phyloP scores from a whole-genome alignment of 768 basidiomycete genomes.

The Paxillus involutus region DNA sequence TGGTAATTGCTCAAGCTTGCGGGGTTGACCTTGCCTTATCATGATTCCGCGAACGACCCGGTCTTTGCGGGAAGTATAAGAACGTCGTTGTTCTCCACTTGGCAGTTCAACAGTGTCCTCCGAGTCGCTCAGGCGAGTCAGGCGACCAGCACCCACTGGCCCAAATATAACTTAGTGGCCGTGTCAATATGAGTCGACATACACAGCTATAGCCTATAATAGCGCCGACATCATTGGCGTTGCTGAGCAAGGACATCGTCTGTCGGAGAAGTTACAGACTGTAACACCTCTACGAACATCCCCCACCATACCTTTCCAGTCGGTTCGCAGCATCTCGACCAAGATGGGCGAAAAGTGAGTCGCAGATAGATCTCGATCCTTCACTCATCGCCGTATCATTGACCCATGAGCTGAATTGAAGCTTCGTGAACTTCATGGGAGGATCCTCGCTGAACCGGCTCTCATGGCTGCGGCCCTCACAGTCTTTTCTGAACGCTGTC shows the following conservation, averaged over 20 bases:
- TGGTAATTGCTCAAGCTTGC: background rate
- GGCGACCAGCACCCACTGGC: background rate
- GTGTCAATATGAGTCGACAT: background rate
- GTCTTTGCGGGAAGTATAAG: background rate
- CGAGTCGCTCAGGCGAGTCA: background rate
- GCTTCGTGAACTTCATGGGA: slow-evolving; percentile 50
- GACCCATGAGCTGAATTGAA: slow-evolving; percentile 13
- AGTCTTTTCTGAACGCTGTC: slow-evolving; percentile 73
- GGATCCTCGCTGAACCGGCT: slow-evolving; percentile 79
- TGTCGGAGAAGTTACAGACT: background rate
- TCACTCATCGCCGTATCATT: background rate
- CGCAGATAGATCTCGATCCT: background rate
- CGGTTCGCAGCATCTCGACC: slow-evolving; percentile 11
- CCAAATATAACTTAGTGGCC: slow-evolving; percentile 13
- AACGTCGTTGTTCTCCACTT: background rate
- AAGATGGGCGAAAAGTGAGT: slow-evolving; percentile 34
- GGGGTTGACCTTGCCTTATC: background rate
- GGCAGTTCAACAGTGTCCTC: no score
- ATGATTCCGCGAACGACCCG: background rate
- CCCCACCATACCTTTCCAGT: background rate
- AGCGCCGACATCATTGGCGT: slow-evolving; percentile 5
- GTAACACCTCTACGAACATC: background rate
- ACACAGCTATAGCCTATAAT: slow-evolving; percentile 1
- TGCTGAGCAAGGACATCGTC: slow-evolving; percentile 11
- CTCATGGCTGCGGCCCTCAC: slow-evolving; percentile 77